These are phyloP conservation scores for Uronychia setigera DNA, from an alignment of 73 alveolate species.

Conservation along the genomic window DNA sequence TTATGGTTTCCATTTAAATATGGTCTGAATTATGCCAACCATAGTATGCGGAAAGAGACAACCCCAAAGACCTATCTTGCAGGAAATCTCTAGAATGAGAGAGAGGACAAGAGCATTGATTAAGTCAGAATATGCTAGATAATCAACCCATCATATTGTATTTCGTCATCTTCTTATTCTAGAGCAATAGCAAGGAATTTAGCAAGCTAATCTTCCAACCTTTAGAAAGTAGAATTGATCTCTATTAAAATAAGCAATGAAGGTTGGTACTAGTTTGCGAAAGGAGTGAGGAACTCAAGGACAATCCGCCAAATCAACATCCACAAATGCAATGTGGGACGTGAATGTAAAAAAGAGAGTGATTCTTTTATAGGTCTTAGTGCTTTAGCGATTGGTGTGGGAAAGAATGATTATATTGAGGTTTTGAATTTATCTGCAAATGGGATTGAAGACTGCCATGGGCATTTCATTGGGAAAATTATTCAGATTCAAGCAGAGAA, in stretches of 20 bases:
- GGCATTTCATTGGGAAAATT: slow-evolving; percentile 31
- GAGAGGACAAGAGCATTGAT: no score
- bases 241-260: not conserved
- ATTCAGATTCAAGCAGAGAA: slow-evolving; percentile 73
- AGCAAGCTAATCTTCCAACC: not conserved
- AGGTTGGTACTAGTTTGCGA: not conserved
- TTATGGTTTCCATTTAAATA: not conserved
- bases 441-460: slow-evolving; percentile 23
- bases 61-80: not conserved
- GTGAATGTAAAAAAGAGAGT: not conserved
- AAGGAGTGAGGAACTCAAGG: not conserved
- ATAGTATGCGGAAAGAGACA: not conserved
- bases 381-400: not conserved
- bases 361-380: no score
- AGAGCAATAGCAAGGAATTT: not conserved
- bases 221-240: not conserved
- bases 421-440: slow-evolving; percentile 7
- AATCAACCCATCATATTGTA: not conserved
- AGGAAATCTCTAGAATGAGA: not conserved
- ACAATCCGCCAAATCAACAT: not conserved
- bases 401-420: slow-evolving; percentile 10
- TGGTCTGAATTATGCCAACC: not conserved
- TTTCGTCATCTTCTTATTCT: no score
- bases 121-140: no score
- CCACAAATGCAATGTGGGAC: not conserved